These are phyloP conservation scores for Melastoma candidum DNA, from an alignment of 441 rosid genomes.

Conservation along the genomic window DNA sequence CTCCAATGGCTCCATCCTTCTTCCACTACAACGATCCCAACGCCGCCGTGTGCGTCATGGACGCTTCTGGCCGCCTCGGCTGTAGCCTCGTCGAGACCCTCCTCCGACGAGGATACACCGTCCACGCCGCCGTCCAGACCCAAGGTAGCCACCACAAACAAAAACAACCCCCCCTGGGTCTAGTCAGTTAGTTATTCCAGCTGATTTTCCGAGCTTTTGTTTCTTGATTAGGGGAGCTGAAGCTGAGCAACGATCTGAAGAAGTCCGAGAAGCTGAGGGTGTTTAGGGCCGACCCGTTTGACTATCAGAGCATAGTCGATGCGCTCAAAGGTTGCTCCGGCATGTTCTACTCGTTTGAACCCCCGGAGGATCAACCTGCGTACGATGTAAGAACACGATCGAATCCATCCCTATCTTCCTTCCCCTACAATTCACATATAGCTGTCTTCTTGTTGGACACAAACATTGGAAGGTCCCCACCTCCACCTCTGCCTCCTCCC, in stretches of 20 bases:
- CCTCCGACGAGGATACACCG: conserved; percentile 39
- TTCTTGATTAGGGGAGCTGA: conserved; percentile 19
- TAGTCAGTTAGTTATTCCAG: background rate
- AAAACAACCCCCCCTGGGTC: background rate
- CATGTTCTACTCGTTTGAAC: conserved; percentile 51
- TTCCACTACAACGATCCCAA: no score
- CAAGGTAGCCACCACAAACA: conserved; percentile 19
- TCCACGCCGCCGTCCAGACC: conserved; percentile 46
- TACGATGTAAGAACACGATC: conserved; percentile 35
- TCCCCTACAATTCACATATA: no score
- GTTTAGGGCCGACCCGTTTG: conserved; percentile 49
- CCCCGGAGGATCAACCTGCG: conserved; percentile 35
- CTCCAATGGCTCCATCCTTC: no score
- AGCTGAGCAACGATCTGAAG: conserved; percentile 10
- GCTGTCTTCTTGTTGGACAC: no score
- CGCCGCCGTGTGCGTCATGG: conserved; percentile 48
- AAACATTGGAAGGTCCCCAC: no score
- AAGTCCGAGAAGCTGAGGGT: conserved; percentile 33
- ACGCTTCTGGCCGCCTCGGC: conserved; percentile 49
- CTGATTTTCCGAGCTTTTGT: no score
- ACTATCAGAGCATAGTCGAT: conserved; percentile 44
- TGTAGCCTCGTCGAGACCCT: conserved; percentile 32
- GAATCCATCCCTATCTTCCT: no score
- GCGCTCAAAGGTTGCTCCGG: conserved; percentile 50
- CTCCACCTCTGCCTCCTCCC: no score